Base-by-base conservation (phyloP, 768 basidiomycete species). In the Termitomyces sp. region DNA sequence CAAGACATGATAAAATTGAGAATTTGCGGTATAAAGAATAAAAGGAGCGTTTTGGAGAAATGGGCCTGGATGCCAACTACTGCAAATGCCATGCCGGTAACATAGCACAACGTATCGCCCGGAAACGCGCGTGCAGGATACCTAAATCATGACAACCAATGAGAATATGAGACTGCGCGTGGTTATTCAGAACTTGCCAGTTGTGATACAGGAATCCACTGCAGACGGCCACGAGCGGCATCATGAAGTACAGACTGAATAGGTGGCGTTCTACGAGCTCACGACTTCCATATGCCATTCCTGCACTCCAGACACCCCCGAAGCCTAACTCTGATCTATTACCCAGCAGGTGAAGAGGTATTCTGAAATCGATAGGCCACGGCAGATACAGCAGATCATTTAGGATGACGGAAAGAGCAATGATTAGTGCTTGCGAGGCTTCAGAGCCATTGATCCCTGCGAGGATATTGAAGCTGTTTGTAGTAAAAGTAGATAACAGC, bases 361-460 rank as follows among this genome's bases (percentile, higher is more conserved):
- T 80, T 47, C 80, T 82, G 72, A 91, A 88, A 61, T 81, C 86
- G 13, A 89, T 65, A 15, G 89, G 85, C 90, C 89, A 91, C 2
- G 95, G 93, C n/a, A 99, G 83, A 74, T 94, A 98, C 34, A 99
- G 76, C 16, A 96, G 74, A 68, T 98, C 97, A 70, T 99, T 99
- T 47, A 95, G 61, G 59, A 91, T 86, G 63, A 99, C 88, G 0
- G 94, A 97, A 11, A 93, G 61, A 3, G 93, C 91, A 63, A 99
- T 98, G 60, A 98, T 85, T 48, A 97, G 76, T 0, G 95, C 91
- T 73, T 99, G 97, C 61, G 87, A 84, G 62, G 91, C 93, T 79
- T 99, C 97, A 5, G 96, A 87, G 12, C 96, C 97, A 69, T 99
- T 98, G 64, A 98, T 91, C 9, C 96, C 97, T 12, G 97, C 97